Evolutionary conservation across 148 eudicot species (phyloP), one percentile per base, ranked within the genome.

Genomic region (Nepenthes mirabilis): DNA sequence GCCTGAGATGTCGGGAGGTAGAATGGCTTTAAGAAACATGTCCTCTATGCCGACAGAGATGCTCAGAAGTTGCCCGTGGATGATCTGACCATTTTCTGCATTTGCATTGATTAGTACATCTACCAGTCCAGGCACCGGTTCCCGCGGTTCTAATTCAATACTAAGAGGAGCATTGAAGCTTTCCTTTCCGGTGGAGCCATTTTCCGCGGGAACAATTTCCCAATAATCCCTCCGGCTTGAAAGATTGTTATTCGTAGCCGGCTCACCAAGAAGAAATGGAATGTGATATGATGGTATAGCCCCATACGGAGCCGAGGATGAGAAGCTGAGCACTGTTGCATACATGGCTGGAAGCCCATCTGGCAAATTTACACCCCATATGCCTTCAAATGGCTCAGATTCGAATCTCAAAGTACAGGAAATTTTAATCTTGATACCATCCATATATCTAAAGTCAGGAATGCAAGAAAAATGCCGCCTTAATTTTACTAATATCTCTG

Each of bases 301-400:
- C 34, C 96, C 95, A 64, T 86, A 93, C 23, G 99, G 91, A 37
- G 96, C 96, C 23, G 96, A 86, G 62, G 96, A 80, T 43, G 95
- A 77, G 74, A 86, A 89, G 32, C 67, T 78, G 53, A 93, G 87
- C 63, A 93, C 87, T 37, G 83, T 73, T 45, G 91, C 99, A 76
- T 86, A 93, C 59, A 93, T 67, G 34, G 95, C 95, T 34, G 91
- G 85, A 69, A 70, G 76, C 55, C 53, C 37, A 55, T 82, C 85
- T 32, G 56, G 59, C 66, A 71, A 81, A 66, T 62, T 53, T 1
- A 50, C 50, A 47, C 53, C 58, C 83, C 85, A 79, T 63, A 72
- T 35, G 23, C 64, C 71, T 62, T 48, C 74, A 59, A 84, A 88
- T 36, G 84, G 79, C 73, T 80, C 91, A 36, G 96, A 79, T 35